phyloP scores from a whole-genome alignment of 768 basidiomycete genomes.

The Lyophyllum semitale region DNA sequence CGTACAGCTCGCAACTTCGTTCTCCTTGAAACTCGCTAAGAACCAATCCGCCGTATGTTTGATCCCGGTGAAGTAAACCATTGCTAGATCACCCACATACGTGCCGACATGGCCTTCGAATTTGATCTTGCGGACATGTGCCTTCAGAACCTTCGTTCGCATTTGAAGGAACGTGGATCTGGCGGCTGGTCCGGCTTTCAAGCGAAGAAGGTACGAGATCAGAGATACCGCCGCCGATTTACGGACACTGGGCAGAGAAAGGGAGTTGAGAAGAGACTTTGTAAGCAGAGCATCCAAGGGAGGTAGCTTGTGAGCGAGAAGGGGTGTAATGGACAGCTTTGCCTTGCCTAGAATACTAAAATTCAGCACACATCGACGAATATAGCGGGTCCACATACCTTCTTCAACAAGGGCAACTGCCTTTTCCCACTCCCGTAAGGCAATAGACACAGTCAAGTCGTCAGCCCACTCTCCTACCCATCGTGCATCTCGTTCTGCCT shows the following conservation, averaged over 20 bases:
- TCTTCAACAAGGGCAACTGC: slow-evolving; percentile 85
- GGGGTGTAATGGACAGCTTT: slow-evolving; percentile 58
- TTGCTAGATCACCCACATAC: slow-evolving; percentile 85
- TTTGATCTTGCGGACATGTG: slow-evolving; percentile 81
- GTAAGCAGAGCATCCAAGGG: slow-evolving; percentile 69
- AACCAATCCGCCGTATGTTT: slow-evolving; percentile 99
- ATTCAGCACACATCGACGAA: not conserved
- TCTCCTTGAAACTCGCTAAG: slow-evolving; percentile 92
- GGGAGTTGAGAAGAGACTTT: slow-evolving; percentile 66
- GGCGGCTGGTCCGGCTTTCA: slow-evolving; percentile 78
- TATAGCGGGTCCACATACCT: slow-evolving; percentile 44
- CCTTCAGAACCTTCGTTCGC: slow-evolving; percentile 71
- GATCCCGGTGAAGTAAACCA: slow-evolving; percentile 91
- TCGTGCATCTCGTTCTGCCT: slow-evolving; percentile 78
- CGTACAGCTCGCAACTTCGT: slow-evolving; percentile 90
- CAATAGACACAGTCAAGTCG: slow-evolving; percentile 87
- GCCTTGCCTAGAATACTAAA: slow-evolving; percentile 47
- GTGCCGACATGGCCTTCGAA: slow-evolving; percentile 87
- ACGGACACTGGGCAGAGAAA: slow-evolving; percentile 75
- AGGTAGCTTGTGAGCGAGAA: slow-evolving; percentile 59
- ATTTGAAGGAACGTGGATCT: slow-evolving; percentile 82
- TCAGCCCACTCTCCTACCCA: slow-evolving; percentile 93
- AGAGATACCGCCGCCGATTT: slow-evolving; percentile 75
- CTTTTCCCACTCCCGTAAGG: slow-evolving; percentile 84
- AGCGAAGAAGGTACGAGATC: slow-evolving; percentile 69